Evolutionary conservation across 345 rosid genomes (phyloP), one percentile per base, ranked within the genome.

Genomic region (Turnera subulata): DNA sequence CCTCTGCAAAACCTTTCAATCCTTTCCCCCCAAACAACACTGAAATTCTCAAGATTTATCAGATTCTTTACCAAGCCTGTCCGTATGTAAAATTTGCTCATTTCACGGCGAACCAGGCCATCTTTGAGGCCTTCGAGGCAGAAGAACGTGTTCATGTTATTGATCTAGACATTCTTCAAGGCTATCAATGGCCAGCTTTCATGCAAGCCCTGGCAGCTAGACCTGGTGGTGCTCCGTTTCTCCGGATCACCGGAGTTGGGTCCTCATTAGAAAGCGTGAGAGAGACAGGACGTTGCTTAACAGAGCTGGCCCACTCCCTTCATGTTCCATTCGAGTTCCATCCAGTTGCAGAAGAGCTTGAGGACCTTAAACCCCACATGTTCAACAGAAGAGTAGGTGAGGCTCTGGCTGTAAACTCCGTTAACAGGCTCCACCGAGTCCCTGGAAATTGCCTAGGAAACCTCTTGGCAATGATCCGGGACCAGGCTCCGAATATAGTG

Each of bases 141-240:
- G 90, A 84, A 61, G 86, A 79, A 53, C 84, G 86, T n/a, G 90
- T 81, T 32, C 90, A 84, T 46, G 81, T 84, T 32, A 81, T 84
- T 16, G 90, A 84, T 62, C 76, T 84, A 6, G 86, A 84, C 63
- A 84, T 84, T 61, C 82, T 68, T 43, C 90, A 84, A 39, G 90
- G 90, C 21, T 84, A 84, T 72, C 90, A 84, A 44, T 84, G 90
- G 90, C 90, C 90, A 7, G 90, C 90, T 39, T 77, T 84, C 77
- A 84, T 84, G 90, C 90, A 81, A 70, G 90, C 86, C 46, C 70
- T 84, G 8, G 84, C 84, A 11, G 86, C 83, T 26, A 64, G 90
- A 51, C 80, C 86, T 0, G 74, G 66, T 0, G 86, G 86, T 5
- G 73, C 86, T 52, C 86, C 86, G 0, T 84, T 81, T 58, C 82